Evolutionary conservation across 768 basidiomycete genomes (phyloP), one percentile per base, ranked within the genome.

Genomic region (Infundibulicybe gibba): DNA sequence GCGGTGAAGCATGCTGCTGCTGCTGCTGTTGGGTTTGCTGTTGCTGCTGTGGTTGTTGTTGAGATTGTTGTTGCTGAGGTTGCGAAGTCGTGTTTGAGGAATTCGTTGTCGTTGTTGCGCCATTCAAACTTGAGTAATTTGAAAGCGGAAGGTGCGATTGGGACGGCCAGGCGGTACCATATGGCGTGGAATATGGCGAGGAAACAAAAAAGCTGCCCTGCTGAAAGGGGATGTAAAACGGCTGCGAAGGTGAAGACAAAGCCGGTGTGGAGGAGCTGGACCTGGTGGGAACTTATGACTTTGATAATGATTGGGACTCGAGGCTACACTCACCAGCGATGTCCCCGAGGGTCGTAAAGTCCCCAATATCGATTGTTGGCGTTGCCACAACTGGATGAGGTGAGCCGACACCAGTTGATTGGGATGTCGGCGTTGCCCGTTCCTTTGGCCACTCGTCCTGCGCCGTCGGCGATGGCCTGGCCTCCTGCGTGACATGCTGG

Each of bases 61-160:
- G n/a, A n/a, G n/a, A n/a, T n/a, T n/a, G 40, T 34, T 51, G 43
- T 16, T 50, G 46, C 14, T 52, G 32, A 49, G 62, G 32, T 51
- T 65, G 44, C 55, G 60, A 31, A 48, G 49, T 43, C 44, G 39
- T 32, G 50, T 57, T 42, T 55, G 58, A 13, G 49, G 51, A 42
- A 55, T 33, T 59, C 54, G 61, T 32, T 51, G 60, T 25, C 8
- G 69, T 77, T 10, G 84, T 86, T n/a, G 87, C 85, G 13, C 85
- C 86, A 60, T 89, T 87, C 41, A 89, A 65, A 40, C 81, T 80
- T n/a, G 88, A 90, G 50, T 88, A 90, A 49, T 67, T 81, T 12
- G 87, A 88, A 21, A 90, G 61, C 0, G 87, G 87, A 1, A 88
- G 66, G 37, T 64, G 47, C 6, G 61, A 60, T 6, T 70, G 57